Conservation (phyloP, 75 land plant genomes). For the Selaginella tamariscina region DNA sequence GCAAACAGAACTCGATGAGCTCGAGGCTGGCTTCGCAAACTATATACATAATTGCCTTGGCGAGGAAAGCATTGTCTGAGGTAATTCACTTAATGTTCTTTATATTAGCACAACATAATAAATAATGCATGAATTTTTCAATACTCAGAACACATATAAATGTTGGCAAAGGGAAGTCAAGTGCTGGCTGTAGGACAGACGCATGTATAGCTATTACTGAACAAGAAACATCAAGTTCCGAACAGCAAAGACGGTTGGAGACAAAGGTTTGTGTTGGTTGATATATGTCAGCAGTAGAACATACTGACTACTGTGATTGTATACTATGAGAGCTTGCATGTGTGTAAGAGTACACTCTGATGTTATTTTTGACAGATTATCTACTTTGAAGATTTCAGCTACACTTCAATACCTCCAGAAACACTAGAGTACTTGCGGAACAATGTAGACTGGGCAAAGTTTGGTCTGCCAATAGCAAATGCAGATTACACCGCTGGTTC, state of each 20-base stretch:
- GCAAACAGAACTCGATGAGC: background rate
- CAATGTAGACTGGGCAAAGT: background rate
- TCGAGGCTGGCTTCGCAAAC: background rate
- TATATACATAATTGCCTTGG: background rate
- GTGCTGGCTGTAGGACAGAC: background rate
- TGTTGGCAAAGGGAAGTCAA: background rate
- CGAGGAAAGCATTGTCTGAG: background rate
- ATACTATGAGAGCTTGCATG: too few species aligned
- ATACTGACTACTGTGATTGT: too few species aligned
- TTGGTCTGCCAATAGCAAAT: background rate
- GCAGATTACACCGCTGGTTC: background rate
- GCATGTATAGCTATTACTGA: constrained; percentile 1
- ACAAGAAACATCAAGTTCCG: too few species aligned
- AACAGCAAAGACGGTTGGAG: background rate
- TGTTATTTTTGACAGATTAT: background rate
- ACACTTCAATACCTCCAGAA: background rate
- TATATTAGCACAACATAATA: too few species aligned
- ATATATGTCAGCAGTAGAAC: too few species aligned
- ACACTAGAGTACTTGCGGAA: background rate
- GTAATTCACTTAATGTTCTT: too few species aligned
- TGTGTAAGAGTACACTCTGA: too few species aligned
- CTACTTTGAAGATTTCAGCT: constrained; percentile 4
- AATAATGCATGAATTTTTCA: too few species aligned
- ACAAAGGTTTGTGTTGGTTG: background rate
- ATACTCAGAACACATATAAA: background rate